phyloP scores from a whole-genome alignment of 2,329 filamentous ascomycete genomes.

The Aspergillus glaucus region DNA sequence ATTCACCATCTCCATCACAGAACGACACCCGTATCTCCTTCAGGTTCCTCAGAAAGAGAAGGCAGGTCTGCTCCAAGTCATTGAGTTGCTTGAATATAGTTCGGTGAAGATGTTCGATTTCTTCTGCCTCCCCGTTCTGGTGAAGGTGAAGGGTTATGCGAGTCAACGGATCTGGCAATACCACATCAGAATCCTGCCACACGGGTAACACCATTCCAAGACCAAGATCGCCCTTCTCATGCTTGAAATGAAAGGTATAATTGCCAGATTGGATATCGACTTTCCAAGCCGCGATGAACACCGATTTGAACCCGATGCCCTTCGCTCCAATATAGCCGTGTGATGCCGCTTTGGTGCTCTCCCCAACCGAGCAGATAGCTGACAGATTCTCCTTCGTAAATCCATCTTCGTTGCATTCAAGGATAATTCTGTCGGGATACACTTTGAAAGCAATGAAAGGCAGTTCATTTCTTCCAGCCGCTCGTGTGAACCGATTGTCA shows the following conservation, averaged over 20 bases:
- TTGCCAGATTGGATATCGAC: conserved; percentile 35
- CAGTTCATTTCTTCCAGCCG: background rate
- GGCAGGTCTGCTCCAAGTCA: conserved; percentile 32
- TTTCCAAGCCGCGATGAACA: conserved; percentile 28
- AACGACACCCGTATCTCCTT: conserved; percentile 17
- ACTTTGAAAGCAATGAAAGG: conserved; percentile 18
- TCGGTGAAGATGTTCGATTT: conserved; percentile 11
- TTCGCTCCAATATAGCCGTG: conserved; percentile 28
- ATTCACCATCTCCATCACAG: conserved; percentile 7
- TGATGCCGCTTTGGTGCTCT: conserved; percentile 27
- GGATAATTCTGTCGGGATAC: conserved; percentile 25
- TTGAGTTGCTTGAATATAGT: conserved; percentile 8
- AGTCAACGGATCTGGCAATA: conserved; percentile 14
- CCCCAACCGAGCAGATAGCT: conserved; percentile 34
- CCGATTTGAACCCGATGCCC: conserved; percentile 33
- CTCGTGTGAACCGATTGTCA: conserved; percentile 28
- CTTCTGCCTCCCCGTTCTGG: conserved; percentile 15
- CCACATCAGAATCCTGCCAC: conserved; percentile 9
- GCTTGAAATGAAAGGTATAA: conserved; percentile 32
- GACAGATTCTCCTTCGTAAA: conserved; percentile 30
- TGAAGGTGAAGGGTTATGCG: conserved; percentile 32
- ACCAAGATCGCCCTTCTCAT: conserved; percentile 35
- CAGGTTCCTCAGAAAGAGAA: conserved; percentile 42
- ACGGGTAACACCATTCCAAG: conserved; percentile 49
- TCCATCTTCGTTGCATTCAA: conserved; percentile 42